Evolutionary conservation across 1,284 basidiomycete genomes (phyloP).

Genomic region (Cryptococcus hybrid): DNA sequence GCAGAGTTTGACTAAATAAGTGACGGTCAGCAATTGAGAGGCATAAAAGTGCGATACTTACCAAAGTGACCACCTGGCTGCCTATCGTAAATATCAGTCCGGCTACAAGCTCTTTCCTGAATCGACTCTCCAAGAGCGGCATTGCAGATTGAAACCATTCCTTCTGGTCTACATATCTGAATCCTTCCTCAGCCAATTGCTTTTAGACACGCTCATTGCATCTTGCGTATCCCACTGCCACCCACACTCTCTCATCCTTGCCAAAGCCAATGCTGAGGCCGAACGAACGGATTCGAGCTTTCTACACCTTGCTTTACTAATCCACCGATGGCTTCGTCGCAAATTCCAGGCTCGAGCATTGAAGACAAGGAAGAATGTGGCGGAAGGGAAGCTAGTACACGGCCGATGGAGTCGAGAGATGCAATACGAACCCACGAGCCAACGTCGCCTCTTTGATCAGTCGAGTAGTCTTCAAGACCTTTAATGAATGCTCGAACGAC

Average conservation of each 20-base stretch:
- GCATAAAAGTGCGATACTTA: conserved; percentile 51
- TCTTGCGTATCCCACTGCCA: conserved; percentile 45
- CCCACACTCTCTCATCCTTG: conserved; percentile 51
- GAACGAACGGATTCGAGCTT: conserved; percentile 85
- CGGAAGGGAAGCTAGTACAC: conserved; percentile 17
- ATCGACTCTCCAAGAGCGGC: conserved; percentile 58
- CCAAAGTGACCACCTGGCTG: conserved; percentile 76
- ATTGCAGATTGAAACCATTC: conserved; percentile 64
- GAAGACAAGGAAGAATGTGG: neutral
- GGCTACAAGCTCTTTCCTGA: conserved; percentile 60
- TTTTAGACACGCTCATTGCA: conserved; percentile 2
- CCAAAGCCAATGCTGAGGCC: conserved; percentile 65
- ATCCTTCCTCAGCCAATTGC: conserved; percentile 12
- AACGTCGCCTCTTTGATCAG: conserved; percentile 93
- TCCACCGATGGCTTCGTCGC: conserved; percentile 56
- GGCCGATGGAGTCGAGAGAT: conserved; percentile 56
- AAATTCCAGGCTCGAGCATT: neutral
- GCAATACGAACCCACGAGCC: conserved; percentile 91
- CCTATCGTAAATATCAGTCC: conserved; percentile 75
- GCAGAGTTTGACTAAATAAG: conserved; percentile 13
- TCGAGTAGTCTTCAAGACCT: conserved; percentile 84
- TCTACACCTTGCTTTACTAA: conserved; percentile 88
- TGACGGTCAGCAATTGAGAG: no score
- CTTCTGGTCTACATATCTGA: conserved; percentile 63
- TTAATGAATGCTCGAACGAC: conserved; percentile 49